These are phyloP conservation scores for Diutina rugosa DNA, from an alignment of 1,139 yeast genomes.

Conservation along the genomic window DNA sequence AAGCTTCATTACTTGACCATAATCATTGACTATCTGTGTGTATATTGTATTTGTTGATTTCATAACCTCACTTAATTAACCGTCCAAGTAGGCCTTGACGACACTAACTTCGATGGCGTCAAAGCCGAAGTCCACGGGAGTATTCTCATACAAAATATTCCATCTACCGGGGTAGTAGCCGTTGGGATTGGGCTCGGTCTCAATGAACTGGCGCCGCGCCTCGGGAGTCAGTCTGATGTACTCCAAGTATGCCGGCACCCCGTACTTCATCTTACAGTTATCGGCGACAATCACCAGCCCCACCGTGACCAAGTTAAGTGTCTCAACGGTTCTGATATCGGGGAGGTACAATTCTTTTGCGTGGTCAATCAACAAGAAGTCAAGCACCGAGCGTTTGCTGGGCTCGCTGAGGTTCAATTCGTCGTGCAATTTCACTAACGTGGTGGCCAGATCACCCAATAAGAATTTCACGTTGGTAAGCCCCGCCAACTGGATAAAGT, in stretches of 20 bases:
- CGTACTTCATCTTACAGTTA: constrained; percentile 18
- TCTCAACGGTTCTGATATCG: constrained; percentile 29
- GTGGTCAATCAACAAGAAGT: constrained; percentile 31
- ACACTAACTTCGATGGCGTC: not conserved
- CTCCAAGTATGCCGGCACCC: constrained; percentile 26
- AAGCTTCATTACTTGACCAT: too few species aligned
- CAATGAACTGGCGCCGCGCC: constrained; percentile 18
- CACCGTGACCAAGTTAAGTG: constrained; percentile 23
- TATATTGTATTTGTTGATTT: too few species aligned
- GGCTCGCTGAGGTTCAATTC: constrained; percentile 4
- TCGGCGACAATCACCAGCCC: constrained; percentile 31
- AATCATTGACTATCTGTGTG: too few species aligned
- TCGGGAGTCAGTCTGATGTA: constrained; percentile 28
- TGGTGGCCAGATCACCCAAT: constrained; percentile 22
- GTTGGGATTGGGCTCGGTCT: constrained; percentile 12
- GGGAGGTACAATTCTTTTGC: constrained; percentile 25
- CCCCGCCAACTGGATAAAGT: constrained; percentile 25
- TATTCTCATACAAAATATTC: constrained; percentile 29
- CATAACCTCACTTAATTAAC: not conserved
- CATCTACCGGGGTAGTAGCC: constrained; percentile 27
- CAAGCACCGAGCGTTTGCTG: constrained; percentile 9
- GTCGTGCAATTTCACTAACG: constrained; percentile 15
- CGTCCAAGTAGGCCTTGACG: not conserved
- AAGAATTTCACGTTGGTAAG: constrained; percentile 19
- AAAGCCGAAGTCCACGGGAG: constrained; percentile 8